phyloP scores from a whole-genome alignment of 306 rosid species.

The Trifolium fragiferum region DNA sequence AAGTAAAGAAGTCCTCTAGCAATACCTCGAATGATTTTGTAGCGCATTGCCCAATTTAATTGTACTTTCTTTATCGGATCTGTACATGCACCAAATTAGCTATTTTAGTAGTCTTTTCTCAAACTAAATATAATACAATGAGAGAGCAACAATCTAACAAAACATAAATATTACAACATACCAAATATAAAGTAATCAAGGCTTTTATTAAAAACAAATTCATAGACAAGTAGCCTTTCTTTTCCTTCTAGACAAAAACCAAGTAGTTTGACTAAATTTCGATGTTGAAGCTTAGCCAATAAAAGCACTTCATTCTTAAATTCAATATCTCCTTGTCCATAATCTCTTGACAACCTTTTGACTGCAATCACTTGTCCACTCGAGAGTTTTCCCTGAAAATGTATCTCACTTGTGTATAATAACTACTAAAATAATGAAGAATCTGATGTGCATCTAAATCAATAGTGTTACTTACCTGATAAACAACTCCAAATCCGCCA shows the following conservation, averaged over 20 bases:
- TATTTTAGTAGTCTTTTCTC: background rate
- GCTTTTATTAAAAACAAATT: too few relatives aligned
- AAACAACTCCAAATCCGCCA: background rate
- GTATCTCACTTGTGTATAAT: background rate
- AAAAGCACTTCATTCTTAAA: too few relatives aligned
- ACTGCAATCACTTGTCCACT: slow-evolving; percentile 38
- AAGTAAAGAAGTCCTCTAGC: slow-evolving; percentile 51
- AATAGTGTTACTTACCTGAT: background rate
- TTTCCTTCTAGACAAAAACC: too few relatives aligned
- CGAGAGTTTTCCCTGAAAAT: slow-evolving; percentile 44
- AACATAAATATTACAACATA: background rate
- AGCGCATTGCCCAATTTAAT: slow-evolving; percentile 45
- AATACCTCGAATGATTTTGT: slow-evolving; percentile 48
- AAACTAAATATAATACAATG: background rate
- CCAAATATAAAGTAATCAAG: slow-evolving; percentile 9
- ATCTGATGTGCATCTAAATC: background rate
- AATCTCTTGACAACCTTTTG: too few relatives aligned
- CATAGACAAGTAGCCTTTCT: too few relatives aligned
- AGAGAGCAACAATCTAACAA: background rate
- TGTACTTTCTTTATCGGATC: slow-evolving; percentile 37
- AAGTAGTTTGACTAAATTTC: too few relatives aligned
- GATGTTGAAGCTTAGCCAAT: too few relatives aligned
- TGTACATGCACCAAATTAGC: background rate
- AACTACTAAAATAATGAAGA: background rate
- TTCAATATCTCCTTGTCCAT: too few relatives aligned